Base-by-base conservation (phyloP, 257 asterid genomes). In the Misopates orontium region DNA sequence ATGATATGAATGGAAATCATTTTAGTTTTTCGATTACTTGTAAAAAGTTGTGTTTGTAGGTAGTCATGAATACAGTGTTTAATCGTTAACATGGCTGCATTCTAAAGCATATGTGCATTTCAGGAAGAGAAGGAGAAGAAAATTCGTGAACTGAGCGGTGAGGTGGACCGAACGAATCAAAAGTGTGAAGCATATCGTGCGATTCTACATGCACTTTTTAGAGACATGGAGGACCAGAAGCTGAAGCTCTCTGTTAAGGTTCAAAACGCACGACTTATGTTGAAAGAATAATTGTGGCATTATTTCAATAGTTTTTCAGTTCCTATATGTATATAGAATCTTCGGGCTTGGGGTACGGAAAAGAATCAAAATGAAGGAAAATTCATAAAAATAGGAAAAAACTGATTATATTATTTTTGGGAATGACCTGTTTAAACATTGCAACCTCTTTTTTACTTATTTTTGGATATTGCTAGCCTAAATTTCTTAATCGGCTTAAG, bases 221-320 rank as follows among this genome's bases (percentile, higher is more conserved):
- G 75, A 73, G 98, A 89, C 81, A 79, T 84, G 86, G 98, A 92
- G 73, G 98, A 89, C 75, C 93, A 92, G 82, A 92, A 89, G 80
- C 25, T 92, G 79, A 89, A 89, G 85, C 84, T 92, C 66, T 85
- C 96, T 0, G 95, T 92, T 52, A 87, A 92, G 80, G 97, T 89
- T 50, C 98, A 89, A 72, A 92, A 89, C 62, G 96, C 96, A 0
- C 80, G 93, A n/a, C 96, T 92, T 71, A 85, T 87, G 31, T 69
- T 92, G 31, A 84, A 84, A 71, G 97, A 92, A 78, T 92, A 71
- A 84, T 66, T 8, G 13, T 44, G 24, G 17, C 44, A 18, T 2
- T 17, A 13, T 44, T 22, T 47, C 20, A 41, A 24, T 50, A 10
- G 42, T 51, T 39, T 49, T n/a, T 36, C 10, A 36, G 10, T 8